Evolutionary conservation across 2,329 filamentous ascomycete genomes (phyloP), one percentile per base, ranked within the genome.

Genomic region (Aspergillus cejpii): DNA sequence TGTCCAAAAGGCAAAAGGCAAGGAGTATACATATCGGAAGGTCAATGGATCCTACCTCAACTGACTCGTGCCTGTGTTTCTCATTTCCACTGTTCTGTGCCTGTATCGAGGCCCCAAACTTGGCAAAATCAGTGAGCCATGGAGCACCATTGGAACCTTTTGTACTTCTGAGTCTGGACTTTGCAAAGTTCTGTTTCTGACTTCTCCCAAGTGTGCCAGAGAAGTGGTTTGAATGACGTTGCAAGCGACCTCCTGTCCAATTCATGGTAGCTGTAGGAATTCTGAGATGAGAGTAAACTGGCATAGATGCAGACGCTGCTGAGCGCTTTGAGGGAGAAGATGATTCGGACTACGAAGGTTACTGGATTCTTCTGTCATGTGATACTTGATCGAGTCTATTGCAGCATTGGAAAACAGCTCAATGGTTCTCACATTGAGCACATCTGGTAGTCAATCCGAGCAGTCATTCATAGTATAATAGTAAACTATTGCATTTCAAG

Each of bases 171-270:
- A 51, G 44, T 34, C 54, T 59, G 6, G 58, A 57, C 45, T 59
- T 66, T 29, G 59, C 61, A 46, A 69, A 67, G 28, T 59, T 59
- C 33, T 63, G 59, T 44, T 55, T 66, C 53, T 64, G 60, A 24
- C 46, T 45, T 37, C 57, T 60, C 42, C 54, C 52, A 5, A 55
- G 37, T 5, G 50, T 51, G 31, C 57, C 55, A 33, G 58, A 47
- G 28, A 54, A 63, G 44, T 55, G 56, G 41, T 57, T 61, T 10
- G 66, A 66, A 52, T 70, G 63, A 28, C 68, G 67, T 39, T 63
- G 62, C 19, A 72, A 57, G 42, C 63, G 64, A 24, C 69, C 68
- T 43, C 69, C 68, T 19, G 65, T 71, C 69, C 70, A 72, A 44
- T 72, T 72, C 70, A 72, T 72, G 6, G 11, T 39, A 26, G 5